A percentile compares a stretch with the other conserved stretches of the same genome.
Evolutionary conservation across 1,284 basidiomycete species (phyloP).

Genomic region (Inonotus obliquus): DNA sequence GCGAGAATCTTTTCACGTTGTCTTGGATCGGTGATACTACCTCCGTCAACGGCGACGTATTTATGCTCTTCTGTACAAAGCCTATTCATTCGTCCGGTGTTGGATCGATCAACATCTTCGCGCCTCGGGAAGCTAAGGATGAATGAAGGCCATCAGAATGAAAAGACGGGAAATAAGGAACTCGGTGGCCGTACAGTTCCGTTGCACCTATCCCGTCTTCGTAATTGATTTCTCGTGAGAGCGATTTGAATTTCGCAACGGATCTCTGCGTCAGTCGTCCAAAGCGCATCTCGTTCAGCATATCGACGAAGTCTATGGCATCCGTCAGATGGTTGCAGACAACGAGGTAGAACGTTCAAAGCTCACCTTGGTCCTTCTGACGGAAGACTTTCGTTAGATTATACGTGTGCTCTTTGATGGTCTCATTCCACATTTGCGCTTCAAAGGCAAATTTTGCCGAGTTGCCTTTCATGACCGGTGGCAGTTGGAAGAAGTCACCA

Average conservation of each 20-base stretch:
- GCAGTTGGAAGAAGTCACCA: conserved; percentile 96
- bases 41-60: conserved; percentile 51
- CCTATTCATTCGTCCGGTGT: conserved; percentile 37
- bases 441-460: conserved; percentile 79
- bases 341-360: neutral
- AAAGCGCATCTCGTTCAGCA: conserved; percentile 91
- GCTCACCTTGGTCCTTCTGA: conserved; percentile 45
- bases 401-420: conserved; percentile 69
- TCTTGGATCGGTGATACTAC: conserved; percentile 42
- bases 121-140: conserved; percentile 50
- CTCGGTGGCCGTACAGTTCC: conserved; percentile 44
- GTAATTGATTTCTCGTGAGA: conserved; percentile 58
- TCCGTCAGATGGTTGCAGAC: neutral
- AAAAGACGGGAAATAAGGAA: neutral
- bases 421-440: conserved; percentile 76
- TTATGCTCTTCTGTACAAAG: conserved; percentile 36
- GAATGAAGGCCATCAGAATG: neutral
- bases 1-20: conserved; percentile 63
- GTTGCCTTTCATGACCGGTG: conserved; percentile 71
- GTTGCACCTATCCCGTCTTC: conserved; percentile 76
- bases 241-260: conserved; percentile 52
- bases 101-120: conserved; percentile 60
- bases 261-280: conserved; percentile 60
- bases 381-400: conserved; percentile 89
- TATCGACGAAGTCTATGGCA: conserved; percentile 71